Evolutionary conservation across 768 basidiomycete genomes (phyloP), one percentile per base, ranked within the genome.

Genomic region (Stropharia rugosoannulata): DNA sequence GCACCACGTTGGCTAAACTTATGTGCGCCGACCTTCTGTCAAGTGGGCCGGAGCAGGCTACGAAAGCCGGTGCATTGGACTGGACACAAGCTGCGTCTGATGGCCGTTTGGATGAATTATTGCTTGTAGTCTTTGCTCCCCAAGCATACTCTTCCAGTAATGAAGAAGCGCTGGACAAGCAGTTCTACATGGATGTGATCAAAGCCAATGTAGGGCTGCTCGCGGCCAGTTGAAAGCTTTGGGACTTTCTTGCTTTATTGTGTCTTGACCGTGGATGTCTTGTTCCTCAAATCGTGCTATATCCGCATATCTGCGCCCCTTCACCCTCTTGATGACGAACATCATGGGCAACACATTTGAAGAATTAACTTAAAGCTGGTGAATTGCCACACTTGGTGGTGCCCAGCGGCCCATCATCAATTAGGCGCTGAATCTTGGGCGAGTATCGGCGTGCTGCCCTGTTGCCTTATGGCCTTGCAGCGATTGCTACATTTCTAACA

Each of bases 1-100:
- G 59, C 50, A 52, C 25, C 7, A 46, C 56, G 16, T 41, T 59
- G 11, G 37, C 56, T 22, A 49, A 51, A 12, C 59, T 55, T 25
- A 16, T 16, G 39, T 56, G 54, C 43, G 22, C 27, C 19, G 50
- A 45, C 22, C 44, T 39, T 5, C 39, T n/a, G n/a, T 45, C 22
- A 16, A 15, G 44, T 8, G 12, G n/a, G 37, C 19, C 18, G 43
- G 39, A 43, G n/a, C 36, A 45, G 36, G 43, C 16, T 12, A 32
- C 42, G 48, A 22, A 43, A 22, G 15, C n/a, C 2, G 38, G 36
- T 35, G 19, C 38, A 9, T 8, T 35, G 15, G 44, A 49, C 11
- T 47, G 39, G 56, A 47, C 29, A 25, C 49, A 19, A 27, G 25
- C 49, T 15, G 40, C 36, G n/a, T 37, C 42, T 1, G 56, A 57